Conservation (phyloP, 2,329 filamentous ascomycete species). For the Verruconis gallopava region DNA sequence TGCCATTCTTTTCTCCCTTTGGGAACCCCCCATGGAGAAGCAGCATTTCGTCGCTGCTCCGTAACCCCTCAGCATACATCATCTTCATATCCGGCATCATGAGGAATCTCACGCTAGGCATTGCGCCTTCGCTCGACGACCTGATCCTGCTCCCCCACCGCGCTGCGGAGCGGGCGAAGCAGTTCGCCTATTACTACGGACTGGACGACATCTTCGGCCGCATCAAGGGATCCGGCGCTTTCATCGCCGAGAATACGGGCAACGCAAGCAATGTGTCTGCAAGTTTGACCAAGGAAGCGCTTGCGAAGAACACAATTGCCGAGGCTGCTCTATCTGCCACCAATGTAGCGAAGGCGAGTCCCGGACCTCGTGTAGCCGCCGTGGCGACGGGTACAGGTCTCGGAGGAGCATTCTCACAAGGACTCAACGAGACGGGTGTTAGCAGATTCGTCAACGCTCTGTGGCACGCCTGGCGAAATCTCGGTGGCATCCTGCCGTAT, state of each 20-base stretch:
- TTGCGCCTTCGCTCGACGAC: conserved; percentile 50
- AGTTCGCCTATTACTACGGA: conserved; percentile 45
- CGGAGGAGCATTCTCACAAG: background rate
- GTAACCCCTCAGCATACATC: background rate
- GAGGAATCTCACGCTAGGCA: conserved; percentile 15
- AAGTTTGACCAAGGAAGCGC: background rate
- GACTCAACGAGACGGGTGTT: background rate
- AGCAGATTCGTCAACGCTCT: background rate
- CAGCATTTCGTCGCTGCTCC: background rate
- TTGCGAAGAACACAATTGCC: background rate
- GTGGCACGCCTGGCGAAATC: conserved; percentile 2
- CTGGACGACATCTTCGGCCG: conserved; percentile 40
- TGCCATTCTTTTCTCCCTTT: no score
- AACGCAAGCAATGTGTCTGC: background rate
- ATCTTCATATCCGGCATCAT: no score
- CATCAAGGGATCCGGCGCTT: conserved; percentile 42
- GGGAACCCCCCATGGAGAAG: no score
- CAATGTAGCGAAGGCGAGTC: conserved; percentile 1
- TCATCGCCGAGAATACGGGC: conserved; percentile 45
- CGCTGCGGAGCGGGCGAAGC: conserved; percentile 54
- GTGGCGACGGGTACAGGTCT: background rate
- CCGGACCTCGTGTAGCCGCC: background rate
- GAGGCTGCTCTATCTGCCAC: background rate
- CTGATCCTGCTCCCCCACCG: conserved; percentile 57
- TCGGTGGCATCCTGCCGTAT: conserved; percentile 35